phyloP scores from a whole-genome alignment of 2,329 filamentous ascomycete species.

The Aspergillus sp. region DNA sequence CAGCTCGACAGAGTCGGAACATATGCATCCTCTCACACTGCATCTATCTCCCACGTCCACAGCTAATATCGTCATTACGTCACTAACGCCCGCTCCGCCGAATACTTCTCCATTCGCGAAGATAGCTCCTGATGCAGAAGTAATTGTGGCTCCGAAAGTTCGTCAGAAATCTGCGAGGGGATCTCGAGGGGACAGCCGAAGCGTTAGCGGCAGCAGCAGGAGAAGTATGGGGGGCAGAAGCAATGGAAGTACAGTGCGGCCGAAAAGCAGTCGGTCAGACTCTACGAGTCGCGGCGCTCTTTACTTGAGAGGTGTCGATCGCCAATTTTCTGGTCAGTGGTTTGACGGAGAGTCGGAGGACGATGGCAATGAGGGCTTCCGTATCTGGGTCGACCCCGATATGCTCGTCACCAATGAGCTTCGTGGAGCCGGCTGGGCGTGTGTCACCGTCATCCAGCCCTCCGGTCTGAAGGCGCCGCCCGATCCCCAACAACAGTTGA shows the following conservation, averaged over 20 bases:
- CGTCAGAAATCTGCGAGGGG: slow-evolving; percentile 64
- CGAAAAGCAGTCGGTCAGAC: slow-evolving; percentile 56
- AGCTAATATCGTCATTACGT: slow-evolving; percentile 81
- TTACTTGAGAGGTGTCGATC: slow-evolving; percentile 77
- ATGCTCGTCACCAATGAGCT: slow-evolving; percentile 67
- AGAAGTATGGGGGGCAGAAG: slow-evolving; percentile 69
- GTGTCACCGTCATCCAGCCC: slow-evolving; percentile 82
- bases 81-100: slow-evolving; percentile 69
- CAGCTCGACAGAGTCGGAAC: slow-evolving; percentile 47
- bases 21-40: slow-evolving; percentile 76
- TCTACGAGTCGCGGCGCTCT: slow-evolving; percentile 51
- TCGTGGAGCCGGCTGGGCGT: slow-evolving; percentile 70
- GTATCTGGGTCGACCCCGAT: slow-evolving; percentile 81
- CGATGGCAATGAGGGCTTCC: slow-evolving; percentile 56
- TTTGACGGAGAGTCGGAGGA: slow-evolving; percentile 65
- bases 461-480: slow-evolving; percentile 67
- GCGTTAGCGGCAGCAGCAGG: slow-evolving; percentile 72
- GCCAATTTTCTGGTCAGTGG: slow-evolving; percentile 64
- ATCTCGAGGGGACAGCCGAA: slow-evolving; percentile 67
- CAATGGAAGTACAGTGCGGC: slow-evolving; percentile 64
- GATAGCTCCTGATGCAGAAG: slow-evolving; percentile 88
- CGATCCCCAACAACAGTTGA: slow-evolving; percentile 63
- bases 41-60: slow-evolving; percentile 94
- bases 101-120: slow-evolving; percentile 76
- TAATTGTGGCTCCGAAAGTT: slow-evolving; percentile 93